Evolutionary conservation across 2,329 filamentous ascomycete genomes (phyloP), one percentile per base, ranked within the genome.

Genomic region (Fusarium algeriense): DNA sequence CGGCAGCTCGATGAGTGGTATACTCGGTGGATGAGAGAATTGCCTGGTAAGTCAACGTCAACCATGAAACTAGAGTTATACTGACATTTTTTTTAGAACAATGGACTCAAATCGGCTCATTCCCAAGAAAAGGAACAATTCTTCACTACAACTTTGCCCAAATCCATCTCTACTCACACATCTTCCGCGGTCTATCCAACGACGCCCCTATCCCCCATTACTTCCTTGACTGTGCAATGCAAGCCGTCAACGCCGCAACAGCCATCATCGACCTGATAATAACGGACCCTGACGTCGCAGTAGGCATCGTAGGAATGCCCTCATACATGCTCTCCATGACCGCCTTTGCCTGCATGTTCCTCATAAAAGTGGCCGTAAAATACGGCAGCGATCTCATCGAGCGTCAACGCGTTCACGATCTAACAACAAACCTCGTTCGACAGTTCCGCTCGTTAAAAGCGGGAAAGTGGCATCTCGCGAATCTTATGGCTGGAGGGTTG

Each of bases 311-410:
- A 69, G 83, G 85, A 3, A 84, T 87, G 76, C 85, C 85, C 3
- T 83, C 84, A 6, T 87, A 86, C 53, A 80, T 86, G 45, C 83
- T 85, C 61, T 85, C 83, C 46, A 87, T 87, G 85, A 86, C 84
- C 0, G 84, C 83, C 0, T 87, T 87, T 62, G 85, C 85, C 3
- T 86, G 84, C 71, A 84, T 86, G 70, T 87, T 87, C 64, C 79
- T 87, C 2, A 80, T 85, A 38, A 85, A 86, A 65, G 78, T 86
- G 2, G 80, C 84, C 2, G 79, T 81, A 28, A 85, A 83, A 32
- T 81, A 85, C 57, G 80, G 78, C 5, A 80, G 79, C n/a, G 80
- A 82, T 40, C 77, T 84, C 2, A 81, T 85, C 23, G 80, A 85
- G n/a, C 77, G 80, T 3, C 73, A 76, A 8, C 71, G 78, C 1